phyloP scores from a whole-genome alignment of 2,329 filamentous ascomycete genomes.

The Exophiala oligosperma region DNA sequence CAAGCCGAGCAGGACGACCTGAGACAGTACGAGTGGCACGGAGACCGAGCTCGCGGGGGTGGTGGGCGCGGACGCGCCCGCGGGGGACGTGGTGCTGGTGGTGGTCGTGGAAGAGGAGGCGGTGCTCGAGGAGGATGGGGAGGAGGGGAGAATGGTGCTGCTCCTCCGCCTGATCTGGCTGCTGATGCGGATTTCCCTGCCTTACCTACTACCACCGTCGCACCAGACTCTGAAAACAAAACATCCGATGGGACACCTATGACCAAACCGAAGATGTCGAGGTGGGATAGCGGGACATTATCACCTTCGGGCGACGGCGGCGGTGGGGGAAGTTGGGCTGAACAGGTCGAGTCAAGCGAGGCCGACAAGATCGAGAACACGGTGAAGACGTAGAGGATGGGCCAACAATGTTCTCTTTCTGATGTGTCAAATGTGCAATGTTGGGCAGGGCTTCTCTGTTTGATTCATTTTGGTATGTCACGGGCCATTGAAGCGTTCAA shows the following conservation, averaged over 20 bases:
- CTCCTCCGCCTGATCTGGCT: constrained; percentile 16
- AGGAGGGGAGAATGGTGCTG: constrained; percentile 4
- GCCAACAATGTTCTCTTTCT: too few species aligned
- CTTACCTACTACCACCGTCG: constrained; percentile 15
- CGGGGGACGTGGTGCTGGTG: constrained; percentile 1
- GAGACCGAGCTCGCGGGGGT: constrained; percentile 19
- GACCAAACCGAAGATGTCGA: constrained; percentile 1
- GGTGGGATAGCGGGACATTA: constrained; percentile 8
- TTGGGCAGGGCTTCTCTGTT: background rate
- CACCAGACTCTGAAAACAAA: too few species aligned
- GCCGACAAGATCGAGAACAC: constrained; percentile 10
- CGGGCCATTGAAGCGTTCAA: constrained; percentile 7
- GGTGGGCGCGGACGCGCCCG: constrained; percentile 21
- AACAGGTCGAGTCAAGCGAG: constrained; percentile 29
- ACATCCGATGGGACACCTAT: background rate
- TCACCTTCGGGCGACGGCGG: constrained; percentile 2
- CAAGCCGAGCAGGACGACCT: constrained; percentile 23
- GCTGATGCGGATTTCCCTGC: constrained; percentile 28
- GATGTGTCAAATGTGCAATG: too few species aligned
- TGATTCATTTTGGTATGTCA: background rate
- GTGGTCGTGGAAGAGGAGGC: constrained; percentile 17
- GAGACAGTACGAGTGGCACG: constrained; percentile 27
- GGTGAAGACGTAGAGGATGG: background rate
- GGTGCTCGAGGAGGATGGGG: constrained; percentile 5
- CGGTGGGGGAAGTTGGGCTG: constrained; percentile 30